phyloP scores from a whole-genome alignment of 2,329 filamentous ascomycete species.

The Diaporthe longicolla region DNA sequence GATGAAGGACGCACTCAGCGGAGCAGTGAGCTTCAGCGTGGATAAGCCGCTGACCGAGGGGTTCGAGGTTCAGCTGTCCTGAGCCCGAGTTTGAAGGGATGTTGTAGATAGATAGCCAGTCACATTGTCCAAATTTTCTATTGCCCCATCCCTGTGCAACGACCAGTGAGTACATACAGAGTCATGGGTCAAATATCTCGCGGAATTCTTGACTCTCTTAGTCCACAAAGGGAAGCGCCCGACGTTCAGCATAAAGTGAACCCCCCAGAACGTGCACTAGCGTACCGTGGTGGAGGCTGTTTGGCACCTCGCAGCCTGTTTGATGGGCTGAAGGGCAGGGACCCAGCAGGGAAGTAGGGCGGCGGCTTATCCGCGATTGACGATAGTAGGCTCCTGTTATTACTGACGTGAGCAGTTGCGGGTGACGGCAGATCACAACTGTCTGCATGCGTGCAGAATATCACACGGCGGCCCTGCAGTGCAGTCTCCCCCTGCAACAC shows the following conservation, averaged over 20 bases:
- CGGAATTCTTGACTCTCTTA: conserved; percentile 5
- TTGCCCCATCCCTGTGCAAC: not conserved
- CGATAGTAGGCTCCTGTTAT: not conserved
- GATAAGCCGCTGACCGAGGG: conserved; percentile 25
- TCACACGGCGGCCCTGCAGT: not conserved
- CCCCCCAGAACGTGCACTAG: conserved; percentile 22
- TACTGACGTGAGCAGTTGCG: not conserved
- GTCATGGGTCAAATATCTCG: not conserved
- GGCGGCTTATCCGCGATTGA: conserved; percentile 22
- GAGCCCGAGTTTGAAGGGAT: not conserved
- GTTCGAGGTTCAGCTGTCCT: conserved; percentile 35
- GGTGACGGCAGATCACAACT: not conserved
- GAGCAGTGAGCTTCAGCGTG: conserved; percentile 36
- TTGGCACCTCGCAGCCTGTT: not conserved
- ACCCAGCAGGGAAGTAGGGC: not conserved
- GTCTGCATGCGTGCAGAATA: not conserved
- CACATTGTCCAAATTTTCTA: not conserved
- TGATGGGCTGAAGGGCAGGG: not conserved
- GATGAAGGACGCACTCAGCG: conserved; percentile 30
- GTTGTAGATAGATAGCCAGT: conserved; percentile 12
- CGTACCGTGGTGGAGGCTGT: not conserved
- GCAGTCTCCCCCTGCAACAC: not conserved
- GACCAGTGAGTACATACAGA: not conserved
- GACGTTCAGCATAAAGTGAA: conserved; percentile 4
- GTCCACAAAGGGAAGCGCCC: not conserved